phyloP scores from a whole-genome alignment of 805 yeast genomes.

The Danielozyma ontarioensis region DNA sequence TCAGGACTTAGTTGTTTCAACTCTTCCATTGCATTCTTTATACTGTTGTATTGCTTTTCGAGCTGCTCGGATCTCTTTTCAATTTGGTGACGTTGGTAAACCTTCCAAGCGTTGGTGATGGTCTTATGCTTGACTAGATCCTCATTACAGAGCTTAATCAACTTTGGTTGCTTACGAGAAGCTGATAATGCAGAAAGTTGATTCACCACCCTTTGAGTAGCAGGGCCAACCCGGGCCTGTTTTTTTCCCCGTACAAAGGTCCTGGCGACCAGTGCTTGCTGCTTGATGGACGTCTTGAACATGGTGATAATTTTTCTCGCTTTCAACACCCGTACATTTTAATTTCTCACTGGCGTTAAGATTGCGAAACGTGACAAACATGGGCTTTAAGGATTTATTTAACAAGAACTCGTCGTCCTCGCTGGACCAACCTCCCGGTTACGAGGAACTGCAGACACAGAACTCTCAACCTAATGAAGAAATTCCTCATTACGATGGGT shows the following conservation, averaged over 20 bases:
- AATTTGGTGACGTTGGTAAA: constrained; percentile 50
- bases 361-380: no score
- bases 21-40: constrained; percentile 68
- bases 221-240: constrained; percentile 24
- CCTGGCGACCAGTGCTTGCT: not conserved
- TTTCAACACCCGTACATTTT: not conserved
- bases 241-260: constrained; percentile 27
- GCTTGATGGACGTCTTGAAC: not conserved
- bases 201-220: constrained; percentile 40
- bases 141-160: constrained; percentile 69
- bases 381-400: no score
- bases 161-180: constrained; percentile 79
- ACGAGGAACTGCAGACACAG: no score
- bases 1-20: constrained; percentile 48
- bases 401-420: no score
- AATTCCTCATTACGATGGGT: no score
- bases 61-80: constrained; percentile 36
- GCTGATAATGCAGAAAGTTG: constrained; percentile 83
- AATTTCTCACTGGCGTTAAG: no score
- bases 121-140: constrained; percentile 82
- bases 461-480: no score
- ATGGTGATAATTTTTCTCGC: not conserved
- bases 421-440: no score
- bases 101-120: constrained; percentile 77
- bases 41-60: constrained; percentile 57